phyloP scores from a whole-genome alignment of 306 rosid genomes.

The Arachis stenosperma region DNA sequence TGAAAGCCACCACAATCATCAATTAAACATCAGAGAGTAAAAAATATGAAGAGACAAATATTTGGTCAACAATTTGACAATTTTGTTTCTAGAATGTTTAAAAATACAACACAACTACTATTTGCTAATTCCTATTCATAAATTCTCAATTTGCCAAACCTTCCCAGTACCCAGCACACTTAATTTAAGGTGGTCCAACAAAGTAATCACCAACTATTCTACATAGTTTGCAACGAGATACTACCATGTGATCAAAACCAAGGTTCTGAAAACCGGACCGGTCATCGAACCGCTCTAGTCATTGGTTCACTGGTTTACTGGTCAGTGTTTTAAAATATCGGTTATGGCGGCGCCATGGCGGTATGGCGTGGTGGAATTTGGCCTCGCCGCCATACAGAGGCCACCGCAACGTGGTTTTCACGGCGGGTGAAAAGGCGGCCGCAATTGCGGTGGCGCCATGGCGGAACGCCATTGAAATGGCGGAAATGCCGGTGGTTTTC shows the following conservation, averaged over 20 bases:
- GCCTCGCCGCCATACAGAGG: too few relatives aligned
- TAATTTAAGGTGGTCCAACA: not conserved
- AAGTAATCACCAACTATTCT: not conserved
- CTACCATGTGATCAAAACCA: not conserved
- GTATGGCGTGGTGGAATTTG: too few relatives aligned
- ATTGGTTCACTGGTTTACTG: too few relatives aligned
- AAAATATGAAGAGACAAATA: not conserved
- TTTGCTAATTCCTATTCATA: not conserved
- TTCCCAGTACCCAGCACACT: not conserved
- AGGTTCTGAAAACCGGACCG: too few relatives aligned
- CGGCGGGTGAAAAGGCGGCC: too few relatives aligned
- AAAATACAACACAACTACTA: not conserved
- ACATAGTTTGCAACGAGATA: conserved; percentile 3
- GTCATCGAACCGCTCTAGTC: too few relatives aligned
- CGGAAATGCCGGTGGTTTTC: too few relatives aligned
- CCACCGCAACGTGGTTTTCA: too few relatives aligned
- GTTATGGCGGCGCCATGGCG: too few relatives aligned
- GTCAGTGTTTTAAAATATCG: too few relatives aligned
- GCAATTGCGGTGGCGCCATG: too few relatives aligned
- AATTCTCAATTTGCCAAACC: conserved; percentile 2
- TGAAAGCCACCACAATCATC: conserved; percentile 18
- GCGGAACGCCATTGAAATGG: too few relatives aligned
- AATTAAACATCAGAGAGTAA: conserved; percentile 1
- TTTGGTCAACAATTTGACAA: conserved; percentile 5
- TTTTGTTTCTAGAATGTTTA: not conserved